phyloP scores from a whole-genome alignment of 2,329 filamentous ascomycete species.

The Penicillium sp. region DNA sequence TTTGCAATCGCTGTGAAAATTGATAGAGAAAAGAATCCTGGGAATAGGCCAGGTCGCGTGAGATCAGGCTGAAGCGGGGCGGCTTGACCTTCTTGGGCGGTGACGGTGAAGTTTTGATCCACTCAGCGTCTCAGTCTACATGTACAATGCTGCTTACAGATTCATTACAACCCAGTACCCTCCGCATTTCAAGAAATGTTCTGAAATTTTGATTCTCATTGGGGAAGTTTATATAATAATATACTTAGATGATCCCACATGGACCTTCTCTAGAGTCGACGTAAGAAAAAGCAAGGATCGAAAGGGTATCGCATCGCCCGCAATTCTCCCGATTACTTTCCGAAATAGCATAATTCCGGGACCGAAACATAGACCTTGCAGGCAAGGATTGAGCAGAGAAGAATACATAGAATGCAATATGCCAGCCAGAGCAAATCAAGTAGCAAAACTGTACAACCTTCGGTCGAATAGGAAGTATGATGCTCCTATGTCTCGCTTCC shows the following conservation, averaged over 20 bases:
- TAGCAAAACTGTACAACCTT: too few relatives aligned
- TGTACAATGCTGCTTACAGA: too few relatives aligned
- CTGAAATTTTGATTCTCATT: background rate
- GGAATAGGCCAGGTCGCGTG: background rate
- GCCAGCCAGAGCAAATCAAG: background rate
- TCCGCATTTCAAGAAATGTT: too few relatives aligned
- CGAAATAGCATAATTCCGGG: background rate
- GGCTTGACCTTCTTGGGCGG: background rate
- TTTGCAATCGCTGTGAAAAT: background rate
- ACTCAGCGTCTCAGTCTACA: too few relatives aligned
- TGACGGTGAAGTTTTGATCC: background rate
- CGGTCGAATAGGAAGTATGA: background rate
- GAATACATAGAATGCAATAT: background rate
- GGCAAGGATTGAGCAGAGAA: background rate
- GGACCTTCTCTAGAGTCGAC: background rate
- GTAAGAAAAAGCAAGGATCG: background rate
- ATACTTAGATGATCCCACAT: conserved; percentile 7
- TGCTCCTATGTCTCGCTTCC: conserved; percentile 25
- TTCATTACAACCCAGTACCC: too few relatives aligned
- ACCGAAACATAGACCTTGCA: background rate
- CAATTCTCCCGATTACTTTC: background rate
- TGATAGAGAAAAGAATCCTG: conserved; percentile 1
- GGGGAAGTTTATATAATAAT: conserved; percentile 5
- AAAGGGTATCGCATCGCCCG: conserved; percentile 13
- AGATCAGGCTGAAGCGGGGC: background rate